Base-by-base conservation (phyloP, 371 early-diverging fungal species). In the Mucor racemosus region DNA sequence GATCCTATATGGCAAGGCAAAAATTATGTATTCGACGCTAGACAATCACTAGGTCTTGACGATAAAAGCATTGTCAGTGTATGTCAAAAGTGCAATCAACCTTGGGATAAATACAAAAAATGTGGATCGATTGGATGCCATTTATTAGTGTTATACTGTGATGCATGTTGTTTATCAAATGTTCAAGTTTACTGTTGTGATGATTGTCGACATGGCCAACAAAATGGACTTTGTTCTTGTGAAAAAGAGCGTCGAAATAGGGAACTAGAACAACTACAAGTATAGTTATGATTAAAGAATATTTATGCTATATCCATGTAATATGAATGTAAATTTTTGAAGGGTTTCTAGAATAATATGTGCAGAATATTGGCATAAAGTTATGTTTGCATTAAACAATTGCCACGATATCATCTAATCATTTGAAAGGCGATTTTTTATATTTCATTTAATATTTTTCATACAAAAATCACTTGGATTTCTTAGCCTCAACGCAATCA, bases 11-110 rank as follows among this genome's bases (percentile, higher is more conserved):
- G 89, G 85, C 74, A 79, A 34, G 92, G 92, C 15, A 82, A 80
- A 39, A 92, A 90, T 64, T 92, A 92, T 67, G 88, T 92, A 2
- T 92, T 92, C 75, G 92, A 92, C 64, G 90, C 91, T 21, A 76
- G 92, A 21, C 90, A 90, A 60, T 75, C 77, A 26, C 57, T 78
- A 31, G 75, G 68, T n/a, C 40, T 64, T 2, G 39, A 64, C 31
- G 26, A 55, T 34, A 19, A 15, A 17, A 26, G 48, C 7, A 33
- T 70, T 19, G 68, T 80, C 0, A 66, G 78, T 6, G n/a, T 41
- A 14, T 84, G 84, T 53, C 78, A 78, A 36, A n/a, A 17, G 0
- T 84, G 84, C 48, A 33, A 44, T 10, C 17, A 14, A n/a, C 65
- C 76, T 26, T 79, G 81, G 76, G 81, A 81, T 66, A 64, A 58